phyloP scores from a whole-genome alignment of 2,329 filamentous ascomycete genomes.

The Chrysoporthe puriensis region DNA sequence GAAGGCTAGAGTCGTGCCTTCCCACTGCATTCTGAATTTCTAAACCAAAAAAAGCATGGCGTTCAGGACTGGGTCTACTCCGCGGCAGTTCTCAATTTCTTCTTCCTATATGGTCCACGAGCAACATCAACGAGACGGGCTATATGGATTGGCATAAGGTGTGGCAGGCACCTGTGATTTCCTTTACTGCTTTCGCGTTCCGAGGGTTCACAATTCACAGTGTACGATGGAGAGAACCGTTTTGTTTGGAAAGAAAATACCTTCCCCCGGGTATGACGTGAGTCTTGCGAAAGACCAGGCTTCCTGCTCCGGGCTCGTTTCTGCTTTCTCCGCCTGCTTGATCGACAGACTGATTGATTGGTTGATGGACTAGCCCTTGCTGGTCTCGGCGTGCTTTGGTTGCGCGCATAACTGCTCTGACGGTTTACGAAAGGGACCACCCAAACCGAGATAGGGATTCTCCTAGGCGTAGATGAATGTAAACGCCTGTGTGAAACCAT shows the following conservation, averaged over 20 bases:
- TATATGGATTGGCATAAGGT: slow-evolving; percentile 1
- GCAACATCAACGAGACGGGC: not conserved
- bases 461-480: not conserved
- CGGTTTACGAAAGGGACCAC: not conserved
- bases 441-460: not conserved
- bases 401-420: not conserved
- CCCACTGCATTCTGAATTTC: slow-evolving; percentile 22
- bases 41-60: slow-evolving; percentile 25
- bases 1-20: slow-evolving; percentile 2
- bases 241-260: not conserved
- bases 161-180: not conserved
- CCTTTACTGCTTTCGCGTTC: not conserved
- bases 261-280: too few species aligned
- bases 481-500: not conserved
- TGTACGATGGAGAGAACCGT: not conserved
- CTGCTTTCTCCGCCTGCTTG: not conserved
- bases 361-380: not conserved
- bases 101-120: slow-evolving; percentile 7
- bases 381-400: not conserved
- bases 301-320: not conserved
- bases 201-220: not conserved
- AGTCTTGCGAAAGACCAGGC: too few species aligned
- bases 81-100: not conserved
- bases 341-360: not conserved
- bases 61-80: slow-evolving; percentile 16